Evolutionary conservation across 495 filamentous ascomycete genomes (phyloP), one percentile per base, ranked within the genome.

Genomic region (Penicillium macrosclerotiorum): DNA sequence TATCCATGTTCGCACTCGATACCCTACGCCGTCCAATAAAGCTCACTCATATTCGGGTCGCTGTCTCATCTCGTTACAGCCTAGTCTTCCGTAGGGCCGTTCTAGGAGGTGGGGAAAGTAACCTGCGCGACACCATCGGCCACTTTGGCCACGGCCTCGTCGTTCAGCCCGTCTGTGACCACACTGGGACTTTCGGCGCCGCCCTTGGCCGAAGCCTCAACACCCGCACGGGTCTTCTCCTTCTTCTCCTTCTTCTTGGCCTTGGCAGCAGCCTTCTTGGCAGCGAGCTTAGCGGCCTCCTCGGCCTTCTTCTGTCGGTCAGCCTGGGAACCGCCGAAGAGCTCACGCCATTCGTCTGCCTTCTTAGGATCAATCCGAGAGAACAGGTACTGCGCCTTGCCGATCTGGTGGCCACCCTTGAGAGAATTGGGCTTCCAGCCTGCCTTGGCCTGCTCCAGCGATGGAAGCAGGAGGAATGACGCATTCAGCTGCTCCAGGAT

Each of bases 351-450:
- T 60, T 89, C 83, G 17, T 83, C 75, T 14, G 84, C 85, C 71
- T 89, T 92, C 70, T 85, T 85, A 13, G 84, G 76, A 42, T 91
- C 85, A 49, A 96, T 95, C 37, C 71, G 74, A n/a, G 80, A 77
- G 73, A 97, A 97, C 25, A 97, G 74, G 51, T 91, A 86, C 47
- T 79, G 75, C 2, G 92, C 82, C 60, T 86, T 87, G 51, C 89
- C 88, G 46, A 97, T 83, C 54, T 82, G 81, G 65, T 96, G 90
- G 38, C 86, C 85, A 0, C 82, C 74, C 53, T 83, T 76, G 33
- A 95, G 64, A 23, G 67, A 71, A 24, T 70, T 65, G 19, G 78
- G 68, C 42, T 78, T 70, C 85, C 86, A 93, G 9, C 65, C 72
- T 25, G 63, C 59, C 51, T 70, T 62, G 55, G 74, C 59, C 8